phyloP scores from a whole-genome alignment of 768 basidiomycete genomes.

The Mycena vitilis region DNA sequence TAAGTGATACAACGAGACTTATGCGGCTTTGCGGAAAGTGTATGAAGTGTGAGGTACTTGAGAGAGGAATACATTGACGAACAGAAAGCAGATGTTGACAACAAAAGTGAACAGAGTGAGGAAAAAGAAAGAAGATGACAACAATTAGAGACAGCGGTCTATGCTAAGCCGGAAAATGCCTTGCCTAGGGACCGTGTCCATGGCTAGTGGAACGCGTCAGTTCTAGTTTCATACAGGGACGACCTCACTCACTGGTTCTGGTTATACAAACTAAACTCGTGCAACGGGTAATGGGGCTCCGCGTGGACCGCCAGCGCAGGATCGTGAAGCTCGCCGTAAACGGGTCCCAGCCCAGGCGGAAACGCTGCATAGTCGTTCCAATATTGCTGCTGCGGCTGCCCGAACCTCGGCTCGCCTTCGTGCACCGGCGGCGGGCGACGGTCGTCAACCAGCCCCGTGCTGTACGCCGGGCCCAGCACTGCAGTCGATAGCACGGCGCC shows the following conservation, averaged over 20 bases:
- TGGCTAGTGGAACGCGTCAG: background rate
- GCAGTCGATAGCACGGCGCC: slow-evolving; percentile 70
- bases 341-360: slow-evolving; percentile 41
- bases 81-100: slow-evolving; percentile 14
- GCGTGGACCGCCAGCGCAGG: slow-evolving; percentile 16
- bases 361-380: slow-evolving; percentile 69
- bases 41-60: background rate
- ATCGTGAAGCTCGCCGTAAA: slow-evolving; percentile 19
- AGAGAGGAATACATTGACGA: slow-evolving; percentile 13
- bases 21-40: slow-evolving; percentile 6
- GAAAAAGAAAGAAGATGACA: background rate
- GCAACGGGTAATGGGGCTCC: slow-evolving; percentile 27
- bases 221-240: background rate
- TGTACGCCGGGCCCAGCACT: slow-evolving; percentile 80
- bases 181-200: slow-evolving; percentile 1
- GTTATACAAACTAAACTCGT: slow-evolving; percentile 25
- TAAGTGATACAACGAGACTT: slow-evolving; percentile 24
- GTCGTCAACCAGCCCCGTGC: slow-evolving; percentile 75
- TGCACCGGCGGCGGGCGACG: slow-evolving; percentile 36
- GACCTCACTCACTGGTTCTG: slow-evolving; percentile 23
- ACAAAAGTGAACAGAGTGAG: background rate
- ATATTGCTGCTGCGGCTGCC: slow-evolving; percentile 48
- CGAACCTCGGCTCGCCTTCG: slow-evolving; percentile 22
- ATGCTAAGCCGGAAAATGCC: background rate
- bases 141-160: background rate